Conservation (phyloP, 2,329 filamentous ascomycete genomes). For the Coniella lustricola region DNA sequence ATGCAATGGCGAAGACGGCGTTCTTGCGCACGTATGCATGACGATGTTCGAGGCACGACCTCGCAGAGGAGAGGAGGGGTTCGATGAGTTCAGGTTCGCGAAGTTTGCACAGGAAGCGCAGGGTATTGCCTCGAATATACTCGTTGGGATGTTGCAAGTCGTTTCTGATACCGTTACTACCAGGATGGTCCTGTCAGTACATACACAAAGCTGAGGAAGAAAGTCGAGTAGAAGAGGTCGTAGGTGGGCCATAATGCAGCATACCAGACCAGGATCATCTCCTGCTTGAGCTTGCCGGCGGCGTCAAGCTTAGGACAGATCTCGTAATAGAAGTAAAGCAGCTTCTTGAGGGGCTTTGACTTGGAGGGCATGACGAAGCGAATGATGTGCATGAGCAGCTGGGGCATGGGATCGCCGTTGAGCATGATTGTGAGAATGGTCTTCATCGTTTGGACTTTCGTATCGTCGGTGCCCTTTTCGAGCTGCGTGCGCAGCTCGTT, state of each 20-base stretch:
- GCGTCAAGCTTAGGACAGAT: constrained; percentile 94
- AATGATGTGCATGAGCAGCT: constrained; percentile 98
- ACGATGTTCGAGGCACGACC: constrained; percentile 87
- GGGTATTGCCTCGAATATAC: constrained; percentile 95
- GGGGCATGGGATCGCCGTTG: constrained; percentile 92
- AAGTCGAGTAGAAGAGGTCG: not conserved
- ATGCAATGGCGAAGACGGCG: constrained; percentile 88
- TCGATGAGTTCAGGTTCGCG: constrained; percentile 94
- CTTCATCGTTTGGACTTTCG: constrained; percentile 94
- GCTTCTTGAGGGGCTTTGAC: constrained; percentile 93
- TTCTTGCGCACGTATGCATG: constrained; percentile 99
- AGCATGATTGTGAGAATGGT: constrained; percentile 95
- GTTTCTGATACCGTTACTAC: constrained; percentile 93
- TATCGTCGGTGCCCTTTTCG: constrained; percentile 89
- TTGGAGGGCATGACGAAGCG: constrained; percentile 99
- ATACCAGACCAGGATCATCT: constrained; percentile 99
- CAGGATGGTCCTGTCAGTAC: constrained; percentile 21
- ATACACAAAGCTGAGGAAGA: not conserved
- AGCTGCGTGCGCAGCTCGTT: constrained; percentile 89
- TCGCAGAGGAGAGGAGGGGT: constrained; percentile 84
- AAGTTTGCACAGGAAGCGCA: constrained; percentile 94
- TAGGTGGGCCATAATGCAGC: constrained; percentile 14
- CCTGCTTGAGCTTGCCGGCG: constrained; percentile 92
- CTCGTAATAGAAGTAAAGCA: constrained; percentile 99
- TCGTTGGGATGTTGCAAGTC: constrained; percentile 97